A percentile compares a stretch with the other conserved stretches of the same genome.
These are phyloP conservation scores for Fusarium solani-melongenae DNA, from an alignment of 2,329 filamentous ascomycete species.

Conservation along the genomic window DNA sequence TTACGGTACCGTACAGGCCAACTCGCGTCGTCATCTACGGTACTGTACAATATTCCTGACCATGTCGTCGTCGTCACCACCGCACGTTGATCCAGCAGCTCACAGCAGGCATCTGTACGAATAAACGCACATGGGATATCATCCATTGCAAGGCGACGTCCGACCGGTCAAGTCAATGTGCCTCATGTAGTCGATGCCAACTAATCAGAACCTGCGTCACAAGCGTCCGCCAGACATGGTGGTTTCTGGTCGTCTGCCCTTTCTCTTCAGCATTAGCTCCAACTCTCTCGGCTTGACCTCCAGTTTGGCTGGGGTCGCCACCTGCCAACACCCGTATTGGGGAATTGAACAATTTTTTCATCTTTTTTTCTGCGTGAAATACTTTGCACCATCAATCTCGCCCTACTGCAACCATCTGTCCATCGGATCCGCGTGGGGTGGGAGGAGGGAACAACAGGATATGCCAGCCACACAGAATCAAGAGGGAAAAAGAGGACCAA, in stretches of 20 bases:
- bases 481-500: constrained; percentile 1
- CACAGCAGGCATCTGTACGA: background rate
- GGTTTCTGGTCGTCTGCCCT: constrained; percentile 1
- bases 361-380: constrained; percentile 1
- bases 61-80: constrained; percentile 3
- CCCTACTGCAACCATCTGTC: constrained; percentile 12
- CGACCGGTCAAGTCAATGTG: background rate
- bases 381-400: constrained; percentile 1
- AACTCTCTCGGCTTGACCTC: background rate
- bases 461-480: constrained; percentile 4
- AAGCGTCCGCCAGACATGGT: constrained; percentile 17
- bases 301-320: constrained; percentile 15
- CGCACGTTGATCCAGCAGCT: background rate
- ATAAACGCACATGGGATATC: background rate
- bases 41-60: background rate
- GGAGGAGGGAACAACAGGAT: background rate
- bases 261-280: background rate
- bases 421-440: constrained; percentile 16
- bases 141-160: background rate
- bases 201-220: constrained; percentile 31
- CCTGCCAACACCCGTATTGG: constrained; percentile 2
- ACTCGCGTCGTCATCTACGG: background rate
- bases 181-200: constrained; percentile 6
- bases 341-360: background rate
- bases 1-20: background rate